These are phyloP conservation scores for Fusarium nematophilum DNA, from an alignment of 2,329 filamentous ascomycete species.

Conservation along the genomic window DNA sequence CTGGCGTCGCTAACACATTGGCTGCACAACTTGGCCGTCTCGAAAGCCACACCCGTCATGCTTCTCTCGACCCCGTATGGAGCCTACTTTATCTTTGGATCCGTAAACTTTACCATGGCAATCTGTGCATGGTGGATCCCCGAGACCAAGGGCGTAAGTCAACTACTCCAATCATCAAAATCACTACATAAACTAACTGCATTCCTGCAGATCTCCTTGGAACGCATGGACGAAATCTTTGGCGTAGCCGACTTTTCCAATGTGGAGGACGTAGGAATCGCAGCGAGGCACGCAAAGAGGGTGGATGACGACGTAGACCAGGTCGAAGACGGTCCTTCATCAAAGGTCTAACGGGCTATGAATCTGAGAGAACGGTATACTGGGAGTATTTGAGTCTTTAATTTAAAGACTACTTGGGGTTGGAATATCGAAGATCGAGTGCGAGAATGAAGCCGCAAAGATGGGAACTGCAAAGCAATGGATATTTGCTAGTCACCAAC, in stretches of 20 bases:
- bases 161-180: not conserved
- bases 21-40: slow-evolving; percentile 74
- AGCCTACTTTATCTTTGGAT: slow-evolving; percentile 69
- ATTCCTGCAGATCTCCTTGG: slow-evolving; percentile 27
- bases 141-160: slow-evolving; percentile 67
- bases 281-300: slow-evolving; percentile 11
- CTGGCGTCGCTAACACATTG: slow-evolving; percentile 72
- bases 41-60: slow-evolving; percentile 70
- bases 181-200: no score
- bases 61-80: slow-evolving; percentile 57
- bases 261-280: slow-evolving; percentile 23
- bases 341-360: slow-evolving; percentile 1
- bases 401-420: no score
- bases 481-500: no score
- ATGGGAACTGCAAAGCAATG: no score
- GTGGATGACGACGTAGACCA: slow-evolving; percentile 24
- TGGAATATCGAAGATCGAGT: no score
- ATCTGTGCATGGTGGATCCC: slow-evolving; percentile 59
- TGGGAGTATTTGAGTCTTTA: no score
- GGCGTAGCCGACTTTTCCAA: slow-evolving; percentile 32
- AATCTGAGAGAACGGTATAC: no score
- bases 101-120: slow-evolving; percentile 68
- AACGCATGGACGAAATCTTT: slow-evolving; percentile 35
- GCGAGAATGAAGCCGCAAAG: no score
- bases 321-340: not conserved